Base-by-base conservation (phyloP, 2,329 filamentous ascomycete species). In the Aspergillus floridensis region DNA sequence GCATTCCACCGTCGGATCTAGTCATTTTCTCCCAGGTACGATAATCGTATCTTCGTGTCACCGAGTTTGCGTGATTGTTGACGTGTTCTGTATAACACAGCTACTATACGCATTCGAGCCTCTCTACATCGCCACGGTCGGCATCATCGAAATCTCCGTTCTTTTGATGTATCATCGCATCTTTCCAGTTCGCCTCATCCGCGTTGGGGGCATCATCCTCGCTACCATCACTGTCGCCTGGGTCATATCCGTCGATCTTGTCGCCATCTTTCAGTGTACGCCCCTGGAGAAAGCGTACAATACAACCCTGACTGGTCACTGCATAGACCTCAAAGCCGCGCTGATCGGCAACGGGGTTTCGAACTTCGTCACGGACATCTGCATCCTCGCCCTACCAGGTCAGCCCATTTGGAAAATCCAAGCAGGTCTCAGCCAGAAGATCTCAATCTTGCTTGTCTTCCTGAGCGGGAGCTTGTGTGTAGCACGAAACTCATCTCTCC, bases 81-180 rank as follows among this genome's bases (percentile, higher is more conserved):
- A n/a, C 5, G 24, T 2, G 24, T 26, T 8, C 29, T 11, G 16
- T 29, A 19, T 16, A 32, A 19, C 49, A 21, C 24, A 56, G 53
- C n/a, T 56, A 6, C 41, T 57, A 26, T 57, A 52, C 21, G 55
- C n/a, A 11, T 57, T 57, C 29, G 55, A 57, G 12, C 55, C 55
- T 2, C 14, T 57, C 1, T 57, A 57, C n/a, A 57, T 57, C 24
- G 48, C 56, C 5, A 26, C 32, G 8, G 49, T 47, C n/a, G 56
- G 48, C 16, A 21, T 57, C 35, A 57, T 57, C 26, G 53, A 57
- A 19, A 22, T 57, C 16, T 57, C 56, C 32, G 56, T 57, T 32
- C 56, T 57, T 21, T 49, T 57, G 16, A 57, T 57, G 56, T 57
- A 57, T 31, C 24, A 57, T 21, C 56, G 56, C 22, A 57, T 57